phyloP scores from a whole-genome alignment of 345 rosid genomes.

The Excoecaria cochinchinensis region DNA sequence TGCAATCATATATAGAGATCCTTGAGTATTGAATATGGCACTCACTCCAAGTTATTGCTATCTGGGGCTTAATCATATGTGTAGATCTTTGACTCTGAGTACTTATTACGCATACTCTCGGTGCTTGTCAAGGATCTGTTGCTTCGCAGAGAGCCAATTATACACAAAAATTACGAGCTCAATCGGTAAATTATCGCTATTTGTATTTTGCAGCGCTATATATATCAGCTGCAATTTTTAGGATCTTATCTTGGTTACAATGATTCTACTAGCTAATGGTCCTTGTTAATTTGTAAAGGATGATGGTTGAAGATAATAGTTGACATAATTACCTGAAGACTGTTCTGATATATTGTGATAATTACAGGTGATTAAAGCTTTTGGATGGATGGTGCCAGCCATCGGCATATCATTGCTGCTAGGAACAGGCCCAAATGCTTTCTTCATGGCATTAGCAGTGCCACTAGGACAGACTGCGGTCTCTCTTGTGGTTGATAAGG shows the following conservation, averaged over 20 bases:
- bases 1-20: no score
- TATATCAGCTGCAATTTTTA: not conserved
- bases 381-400: conserved; percentile 86
- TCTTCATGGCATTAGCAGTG: conserved; percentile 83
- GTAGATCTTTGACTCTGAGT: no score
- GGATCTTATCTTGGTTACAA: not conserved
- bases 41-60: no score
- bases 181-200: no score
- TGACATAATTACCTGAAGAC: not conserved
- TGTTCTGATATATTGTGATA: not conserved
- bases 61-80: no score
- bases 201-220: not conserved
- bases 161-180: not conserved
- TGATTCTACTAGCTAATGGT: not conserved
- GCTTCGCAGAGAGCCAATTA: not conserved
- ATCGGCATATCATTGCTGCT: conserved; percentile 60
- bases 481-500: conserved; percentile 55
- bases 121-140: not conserved
- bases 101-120: not conserved
- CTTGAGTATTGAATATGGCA: no score
- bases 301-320: not conserved
- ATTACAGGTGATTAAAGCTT: conserved; percentile 55
- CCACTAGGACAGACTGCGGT: conserved; percentile 71
- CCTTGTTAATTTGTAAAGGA: not conserved
- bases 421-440: conserved; percentile 74